Conservation (phyloP, 371 early-diverging fungal genomes). For the Batkoa obscura region DNA sequence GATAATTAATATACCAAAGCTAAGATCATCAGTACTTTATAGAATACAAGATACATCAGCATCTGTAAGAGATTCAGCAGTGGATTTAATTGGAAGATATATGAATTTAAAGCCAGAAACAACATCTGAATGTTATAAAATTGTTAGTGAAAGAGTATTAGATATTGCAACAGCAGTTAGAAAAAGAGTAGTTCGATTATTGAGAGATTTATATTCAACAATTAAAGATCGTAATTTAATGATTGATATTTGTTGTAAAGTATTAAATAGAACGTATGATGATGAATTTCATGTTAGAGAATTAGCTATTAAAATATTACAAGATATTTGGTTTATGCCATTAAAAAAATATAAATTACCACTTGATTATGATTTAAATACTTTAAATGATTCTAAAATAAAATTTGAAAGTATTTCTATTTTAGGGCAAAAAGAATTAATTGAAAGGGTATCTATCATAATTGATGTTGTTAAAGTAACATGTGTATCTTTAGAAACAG, state of each 20-base stretch:
- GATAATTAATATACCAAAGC: slow-evolving; percentile 30
- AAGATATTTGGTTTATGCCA: slow-evolving; percentile 50
- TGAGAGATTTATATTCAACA: slow-evolving; percentile 42
- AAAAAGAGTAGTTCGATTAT: slow-evolving; percentile 59
- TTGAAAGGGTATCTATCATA: slow-evolving; percentile 17
- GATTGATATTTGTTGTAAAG: slow-evolving; percentile 50
- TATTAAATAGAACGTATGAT: slow-evolving; percentile 54
- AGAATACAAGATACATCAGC: slow-evolving; percentile 66
- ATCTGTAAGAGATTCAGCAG: slow-evolving; percentile 75
- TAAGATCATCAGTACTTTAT: slow-evolving; percentile 44
- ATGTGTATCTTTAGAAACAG: not conserved
- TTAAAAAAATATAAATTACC: slow-evolving; percentile 10
- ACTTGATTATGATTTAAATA: slow-evolving; percentile 16
- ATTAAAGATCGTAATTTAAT: slow-evolving; percentile 23
- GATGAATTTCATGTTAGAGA: slow-evolving; percentile 53
- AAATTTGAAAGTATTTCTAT: slow-evolving; percentile 11
- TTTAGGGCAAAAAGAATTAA: slow-evolving; percentile 20
- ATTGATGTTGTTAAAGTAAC: slow-evolving; percentile 17
- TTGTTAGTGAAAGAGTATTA: slow-evolving; percentile 47
- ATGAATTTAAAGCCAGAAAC: slow-evolving; percentile 35
- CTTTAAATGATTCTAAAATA: slow-evolving; percentile 15
- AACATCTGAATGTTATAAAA: slow-evolving; percentile 43
- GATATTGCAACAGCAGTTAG: slow-evolving; percentile 75
- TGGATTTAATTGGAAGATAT: slow-evolving; percentile 70
- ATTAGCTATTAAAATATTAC: slow-evolving; percentile 42